A percentile compares a stretch with the other conserved stretches of the same genome.
Evolutionary conservation across 2,329 filamentous ascomycete genomes (phyloP).

Genomic region (Verticillium nubilum): DNA sequence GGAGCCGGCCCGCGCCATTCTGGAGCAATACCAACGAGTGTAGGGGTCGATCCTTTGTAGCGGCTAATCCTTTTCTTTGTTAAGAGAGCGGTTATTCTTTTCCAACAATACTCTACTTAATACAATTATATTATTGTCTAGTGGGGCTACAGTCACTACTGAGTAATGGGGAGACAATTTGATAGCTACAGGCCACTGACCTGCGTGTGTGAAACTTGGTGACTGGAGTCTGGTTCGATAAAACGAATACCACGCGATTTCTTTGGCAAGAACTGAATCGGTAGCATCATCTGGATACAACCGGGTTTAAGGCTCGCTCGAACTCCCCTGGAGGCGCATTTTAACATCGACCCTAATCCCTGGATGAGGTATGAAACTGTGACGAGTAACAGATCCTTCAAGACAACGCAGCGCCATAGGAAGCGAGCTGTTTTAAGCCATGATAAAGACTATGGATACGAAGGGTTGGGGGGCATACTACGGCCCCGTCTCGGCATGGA

Average conservation of each 20-base stretch:
- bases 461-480: neutral
- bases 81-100: neutral
- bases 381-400: neutral
- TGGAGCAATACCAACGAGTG: neutral
- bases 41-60: neutral
- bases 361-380: neutral
- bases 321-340: neutral
- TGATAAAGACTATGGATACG: too few relatives aligned
- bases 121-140: too few relatives aligned
- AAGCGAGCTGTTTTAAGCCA: neutral
- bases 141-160: neutral
- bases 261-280: neutral
- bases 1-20: conserved; percentile 46
- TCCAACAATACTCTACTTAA: too few relatives aligned
- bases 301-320: neutral
- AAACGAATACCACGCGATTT: neutral
- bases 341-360: neutral
- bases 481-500: neutral
- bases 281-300: neutral
- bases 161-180: neutral
- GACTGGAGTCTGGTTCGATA: neutral
- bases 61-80: neutral
- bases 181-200: neutral
- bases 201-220: neutral
- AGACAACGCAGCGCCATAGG: neutral